These are phyloP conservation scores for Penicillium expansum DNA, from an alignment of 2,329 filamentous ascomycete species.

Conservation along the genomic window DNA sequence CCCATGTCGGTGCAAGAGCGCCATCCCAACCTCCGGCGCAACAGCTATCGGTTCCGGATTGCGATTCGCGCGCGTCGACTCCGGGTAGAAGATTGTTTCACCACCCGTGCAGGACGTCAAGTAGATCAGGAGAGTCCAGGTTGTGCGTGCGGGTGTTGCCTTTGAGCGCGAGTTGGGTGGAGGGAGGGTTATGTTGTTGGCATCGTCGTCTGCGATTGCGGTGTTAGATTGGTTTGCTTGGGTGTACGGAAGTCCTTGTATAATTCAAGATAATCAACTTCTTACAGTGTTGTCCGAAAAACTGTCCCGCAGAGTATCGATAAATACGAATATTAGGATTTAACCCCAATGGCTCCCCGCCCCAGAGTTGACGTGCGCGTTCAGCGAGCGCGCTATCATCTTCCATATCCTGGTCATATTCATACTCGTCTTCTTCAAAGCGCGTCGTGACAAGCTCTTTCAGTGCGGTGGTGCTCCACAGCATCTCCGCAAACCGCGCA, in stretches of 20 bases:
- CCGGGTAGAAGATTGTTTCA: conserved; percentile 88
- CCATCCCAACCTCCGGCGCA: conserved; percentile 76
- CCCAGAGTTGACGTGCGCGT: conserved; percentile 57
- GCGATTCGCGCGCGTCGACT: conserved; percentile 47
- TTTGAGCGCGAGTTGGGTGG: conserved; percentile 36
- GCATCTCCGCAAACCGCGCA: conserved; percentile 64
- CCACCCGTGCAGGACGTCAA: conserved; percentile 81
- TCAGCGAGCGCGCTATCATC: conserved; percentile 7
- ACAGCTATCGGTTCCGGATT: conserved; percentile 66
- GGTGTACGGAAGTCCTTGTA: background rate
- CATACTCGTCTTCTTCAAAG: conserved; percentile 29
- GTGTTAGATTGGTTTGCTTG: background rate
- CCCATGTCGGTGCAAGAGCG: conserved; percentile 83
- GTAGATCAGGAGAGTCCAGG: conserved; percentile 89
- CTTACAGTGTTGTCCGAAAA: conserved; percentile 89
- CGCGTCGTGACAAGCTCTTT: conserved; percentile 55
- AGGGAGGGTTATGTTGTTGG: conserved; percentile 66
- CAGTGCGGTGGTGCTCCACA: conserved; percentile 78
- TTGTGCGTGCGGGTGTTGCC: conserved; percentile 63
- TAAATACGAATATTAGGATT: conserved; percentile 90
- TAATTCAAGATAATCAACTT: background rate
- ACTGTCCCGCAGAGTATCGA: conserved; percentile 79
- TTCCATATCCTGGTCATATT: conserved; percentile 14
- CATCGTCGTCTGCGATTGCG: conserved; percentile 71
- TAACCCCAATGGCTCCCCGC: conserved; percentile 76